Evolutionary conservation across 495 filamentous ascomycete species (phyloP).

Genomic region (Friedmanniomyces simplex): DNA sequence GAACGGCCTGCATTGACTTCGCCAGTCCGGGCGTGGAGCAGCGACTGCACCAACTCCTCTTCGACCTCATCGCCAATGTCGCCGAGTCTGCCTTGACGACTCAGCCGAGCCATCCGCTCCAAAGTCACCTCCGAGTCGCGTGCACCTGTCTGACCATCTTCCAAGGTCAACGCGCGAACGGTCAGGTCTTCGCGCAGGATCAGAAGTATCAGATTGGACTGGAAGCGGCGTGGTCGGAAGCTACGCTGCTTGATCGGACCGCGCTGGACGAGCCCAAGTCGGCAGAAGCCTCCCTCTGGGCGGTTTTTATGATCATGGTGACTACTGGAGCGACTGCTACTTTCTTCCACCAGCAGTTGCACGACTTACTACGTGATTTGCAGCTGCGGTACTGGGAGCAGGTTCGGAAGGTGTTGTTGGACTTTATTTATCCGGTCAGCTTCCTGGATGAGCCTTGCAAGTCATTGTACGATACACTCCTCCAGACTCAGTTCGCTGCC

Average conservation of each 20-base stretch:
- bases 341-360: slow-evolving; percentile 13
- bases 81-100: not conserved
- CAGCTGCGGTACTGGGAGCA: slow-evolving; percentile 17
- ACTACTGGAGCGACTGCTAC: slow-evolving; percentile 15
- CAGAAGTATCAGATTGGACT: slow-evolving; percentile 15
- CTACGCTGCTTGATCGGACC: slow-evolving; percentile 11
- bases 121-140: slow-evolving; percentile 16
- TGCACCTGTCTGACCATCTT: slow-evolving; percentile 21
- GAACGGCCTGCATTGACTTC: slow-evolving; percentile 21
- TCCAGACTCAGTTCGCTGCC: not conserved
- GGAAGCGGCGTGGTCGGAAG: slow-evolving; percentile 20
- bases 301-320: slow-evolving; percentile 20
- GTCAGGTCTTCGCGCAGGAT: slow-evolving; percentile 13
- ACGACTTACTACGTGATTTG: slow-evolving; percentile 8
- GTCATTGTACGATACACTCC: slow-evolving; percentile 10
- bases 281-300: slow-evolving; percentile 20
- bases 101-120: slow-evolving; percentile 10
- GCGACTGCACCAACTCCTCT: slow-evolving; percentile 17
- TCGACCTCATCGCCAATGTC: slow-evolving; percentile 13
- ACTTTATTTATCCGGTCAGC: slow-evolving; percentile 22
- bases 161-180: slow-evolving; percentile 19
- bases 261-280: slow-evolving; percentile 16
- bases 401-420: slow-evolving; percentile 16
- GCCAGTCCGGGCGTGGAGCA: slow-evolving; percentile 14
- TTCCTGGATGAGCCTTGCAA: slow-evolving; percentile 22